These are phyloP conservation scores for Beverwykella pulmonaria DNA, from an alignment of 495 filamentous ascomycete genomes.

Conservation along the genomic window DNA sequence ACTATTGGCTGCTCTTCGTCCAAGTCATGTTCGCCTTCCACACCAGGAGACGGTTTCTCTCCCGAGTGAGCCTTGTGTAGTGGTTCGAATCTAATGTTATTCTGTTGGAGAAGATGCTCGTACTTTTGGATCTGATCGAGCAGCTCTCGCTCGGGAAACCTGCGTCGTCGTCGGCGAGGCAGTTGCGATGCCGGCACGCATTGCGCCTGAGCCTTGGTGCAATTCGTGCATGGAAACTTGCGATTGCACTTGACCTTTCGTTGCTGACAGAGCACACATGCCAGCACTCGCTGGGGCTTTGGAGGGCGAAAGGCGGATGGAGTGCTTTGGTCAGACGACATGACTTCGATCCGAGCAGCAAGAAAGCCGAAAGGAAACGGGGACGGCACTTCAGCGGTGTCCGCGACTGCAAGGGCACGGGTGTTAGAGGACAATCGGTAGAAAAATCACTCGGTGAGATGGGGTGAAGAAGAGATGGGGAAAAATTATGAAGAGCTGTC, in stretches of 20 bases:
- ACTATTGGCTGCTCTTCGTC: too few relatives aligned
- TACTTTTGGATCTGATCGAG: slow-evolving; percentile 56
- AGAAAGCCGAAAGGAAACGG: too few relatives aligned
- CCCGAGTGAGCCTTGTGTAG: slow-evolving; percentile 46
- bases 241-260: slow-evolving; percentile 63
- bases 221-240: slow-evolving; percentile 58
- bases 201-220: slow-evolving; percentile 46
- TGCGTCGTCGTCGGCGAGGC: slow-evolving; percentile 52
- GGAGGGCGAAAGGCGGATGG: background rate
- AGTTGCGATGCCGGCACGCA: slow-evolving; percentile 54
- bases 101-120: slow-evolving; percentile 55
- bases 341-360: too few relatives aligned
- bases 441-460: too few relatives aligned
- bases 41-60: slow-evolving; percentile 28
- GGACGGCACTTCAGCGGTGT: too few relatives aligned
- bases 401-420: too few relatives aligned
- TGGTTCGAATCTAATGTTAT: slow-evolving; percentile 57
- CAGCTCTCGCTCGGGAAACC: slow-evolving; percentile 59
- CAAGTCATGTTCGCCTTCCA: background rate
- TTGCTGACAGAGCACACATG: slow-evolving; percentile 60
- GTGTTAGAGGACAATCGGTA: too few relatives aligned
- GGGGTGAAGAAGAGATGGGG: too few relatives aligned
- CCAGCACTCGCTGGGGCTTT: slow-evolving; percentile 53
- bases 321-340: too few relatives aligned
- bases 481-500: too few relatives aligned